A percentile compares a stretch with the other conserved stretches of the same genome.
phyloP scores from a whole-genome alignment of 257 asterid genomes.

The Przewalskia tangutica region DNA sequence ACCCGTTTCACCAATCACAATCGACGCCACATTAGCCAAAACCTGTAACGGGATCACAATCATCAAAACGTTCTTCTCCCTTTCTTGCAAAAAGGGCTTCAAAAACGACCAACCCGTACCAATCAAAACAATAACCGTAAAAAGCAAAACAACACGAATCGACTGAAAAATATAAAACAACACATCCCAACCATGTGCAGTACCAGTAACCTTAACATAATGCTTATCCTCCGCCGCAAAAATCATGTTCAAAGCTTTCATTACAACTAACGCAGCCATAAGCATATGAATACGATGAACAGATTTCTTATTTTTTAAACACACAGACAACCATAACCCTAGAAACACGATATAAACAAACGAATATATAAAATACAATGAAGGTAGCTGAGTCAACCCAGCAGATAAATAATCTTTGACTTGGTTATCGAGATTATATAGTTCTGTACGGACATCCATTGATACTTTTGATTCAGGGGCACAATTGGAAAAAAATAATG shows the following conservation, averaged over 20 bases:
- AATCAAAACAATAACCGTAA: slow-evolving; percentile 72
- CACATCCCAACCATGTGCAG: slow-evolving; percentile 98
- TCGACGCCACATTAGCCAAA: slow-evolving; percentile 75
- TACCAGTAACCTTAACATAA: slow-evolving; percentile 87
- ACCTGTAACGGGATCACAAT: slow-evolving; percentile 94
- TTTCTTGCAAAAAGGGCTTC: slow-evolving; percentile 87
- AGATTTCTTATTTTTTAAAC: slow-evolving; percentile 40
- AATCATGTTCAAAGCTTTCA: slow-evolving; percentile 76
- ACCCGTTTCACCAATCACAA: slow-evolving; percentile 92
- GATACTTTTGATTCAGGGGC: slow-evolving; percentile 65
- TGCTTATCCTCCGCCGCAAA: slow-evolving; percentile 93
- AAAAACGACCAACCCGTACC: slow-evolving; percentile 94
- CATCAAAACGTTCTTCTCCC: slow-evolving; percentile 91
- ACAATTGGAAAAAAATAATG: slow-evolving; percentile 74
- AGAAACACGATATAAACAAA: slow-evolving; percentile 45
- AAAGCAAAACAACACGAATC: slow-evolving; percentile 69
- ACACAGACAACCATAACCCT: slow-evolving; percentile 48
- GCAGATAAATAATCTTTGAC: slow-evolving; percentile 63
- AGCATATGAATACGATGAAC: slow-evolving; percentile 80
- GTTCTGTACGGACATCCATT: slow-evolving; percentile 69
- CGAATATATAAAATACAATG: slow-evolving; percentile 57
- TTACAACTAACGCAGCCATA: slow-evolving; percentile 65
- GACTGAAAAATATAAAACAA: slow-evolving; percentile 87
- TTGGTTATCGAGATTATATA: slow-evolving; percentile 47
- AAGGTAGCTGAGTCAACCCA: slow-evolving; percentile 56